Percentiles rank a stretch among this genome's conserved stretches.
phyloP scores from a whole-genome alignment of 805 yeast species.

The Lipomyces orientalis region DNA sequence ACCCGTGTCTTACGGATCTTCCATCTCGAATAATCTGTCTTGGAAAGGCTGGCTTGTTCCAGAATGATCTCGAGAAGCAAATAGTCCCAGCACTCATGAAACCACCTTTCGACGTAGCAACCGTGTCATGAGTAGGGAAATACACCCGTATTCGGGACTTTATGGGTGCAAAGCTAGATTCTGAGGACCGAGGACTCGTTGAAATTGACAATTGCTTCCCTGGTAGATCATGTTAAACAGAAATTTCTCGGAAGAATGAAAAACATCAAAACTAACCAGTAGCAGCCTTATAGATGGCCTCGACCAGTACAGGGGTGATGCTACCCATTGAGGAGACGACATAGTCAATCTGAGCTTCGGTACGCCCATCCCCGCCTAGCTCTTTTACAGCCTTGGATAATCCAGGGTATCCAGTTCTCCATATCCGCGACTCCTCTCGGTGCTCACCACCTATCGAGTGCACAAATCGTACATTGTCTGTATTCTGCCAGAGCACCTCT shows the following conservation, averaged over 20 bases:
- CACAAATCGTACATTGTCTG: conserved; percentile 37
- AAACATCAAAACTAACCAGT: conserved; percentile 15
- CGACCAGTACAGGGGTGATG: conserved; percentile 18
- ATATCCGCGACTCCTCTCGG: conserved; percentile 12
- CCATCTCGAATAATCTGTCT: conserved; percentile 31
- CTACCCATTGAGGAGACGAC: conserved; percentile 34
- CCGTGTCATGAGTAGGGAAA: conserved; percentile 36
- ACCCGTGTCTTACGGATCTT: conserved; percentile 26
- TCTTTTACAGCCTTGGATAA: conserved; percentile 23
- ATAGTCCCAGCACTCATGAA: conserved; percentile 31
- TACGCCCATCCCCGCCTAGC: conserved; percentile 23
- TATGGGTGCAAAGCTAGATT: background rate
- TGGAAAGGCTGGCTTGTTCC: conserved; percentile 33
- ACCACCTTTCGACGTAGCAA: conserved; percentile 30
- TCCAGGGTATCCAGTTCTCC: conserved; percentile 29
- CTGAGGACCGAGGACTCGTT: conserved; percentile 4
- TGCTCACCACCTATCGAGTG: conserved; percentile 39
- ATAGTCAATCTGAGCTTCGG: conserved; percentile 27
- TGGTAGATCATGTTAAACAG: background rate
- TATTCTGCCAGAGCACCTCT: conserved; percentile 32
- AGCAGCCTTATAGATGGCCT: conserved; percentile 27
- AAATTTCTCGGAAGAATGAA: background rate
- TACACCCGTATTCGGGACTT: conserved; percentile 28
- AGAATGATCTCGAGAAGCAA: conserved; percentile 24
- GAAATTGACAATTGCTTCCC: conserved; percentile 14